Evolutionary conservation across 208 protist genomes (phyloP), one percentile per base, ranked within the genome.

Genomic region (Zelonia costaricensis): DNA sequence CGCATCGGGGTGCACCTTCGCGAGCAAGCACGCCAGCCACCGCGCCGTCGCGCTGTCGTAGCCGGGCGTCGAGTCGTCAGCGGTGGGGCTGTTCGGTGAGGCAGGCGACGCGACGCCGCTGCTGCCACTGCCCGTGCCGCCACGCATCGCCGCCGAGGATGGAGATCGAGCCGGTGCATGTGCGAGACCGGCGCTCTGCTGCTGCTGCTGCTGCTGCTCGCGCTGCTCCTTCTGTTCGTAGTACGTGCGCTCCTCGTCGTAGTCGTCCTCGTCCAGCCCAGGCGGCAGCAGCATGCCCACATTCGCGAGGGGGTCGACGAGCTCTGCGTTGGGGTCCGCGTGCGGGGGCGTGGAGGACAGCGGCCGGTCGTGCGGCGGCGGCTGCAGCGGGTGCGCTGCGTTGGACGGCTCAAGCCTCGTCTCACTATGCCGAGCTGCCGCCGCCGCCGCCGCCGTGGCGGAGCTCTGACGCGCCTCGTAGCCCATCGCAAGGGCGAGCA

Each of bases 181-280:
- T n/a, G n/a, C n/a, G 8, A 55, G 10, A 36, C 36, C 9, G 10
- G 47, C 13, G 13, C 16, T 43, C 25, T 9, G 3, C 23, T 35
- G 31, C 27, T 36, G 61, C 27, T 20, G 48, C 2, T 48, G 23
- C 4, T n/a, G 40, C 20, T 31, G 13, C 38, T 61, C 46, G 23
- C 13, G 51, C 43, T 62, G n/a, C 27, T n/a, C 8, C 52, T 69
- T 68, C 44, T 66, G 45, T 15, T 47, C 62, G 28, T 40, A 47
- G 49, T 74, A 74, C 18, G 43, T 16, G 3, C 67, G 36, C 62
- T 84, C 78, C 40, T 71, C 65, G 0, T 64, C 65, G 69, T 84
- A 84, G 66, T 84, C 78, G 27, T 84, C 74, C 9, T 80, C 78
- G 42, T 78, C 78, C 2, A 84, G 52, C 8, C 78, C 78, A 16